phyloP scores from a whole-genome alignment of 192 early-diverging fungal species.

The Entomortierella beljakovae region DNA sequence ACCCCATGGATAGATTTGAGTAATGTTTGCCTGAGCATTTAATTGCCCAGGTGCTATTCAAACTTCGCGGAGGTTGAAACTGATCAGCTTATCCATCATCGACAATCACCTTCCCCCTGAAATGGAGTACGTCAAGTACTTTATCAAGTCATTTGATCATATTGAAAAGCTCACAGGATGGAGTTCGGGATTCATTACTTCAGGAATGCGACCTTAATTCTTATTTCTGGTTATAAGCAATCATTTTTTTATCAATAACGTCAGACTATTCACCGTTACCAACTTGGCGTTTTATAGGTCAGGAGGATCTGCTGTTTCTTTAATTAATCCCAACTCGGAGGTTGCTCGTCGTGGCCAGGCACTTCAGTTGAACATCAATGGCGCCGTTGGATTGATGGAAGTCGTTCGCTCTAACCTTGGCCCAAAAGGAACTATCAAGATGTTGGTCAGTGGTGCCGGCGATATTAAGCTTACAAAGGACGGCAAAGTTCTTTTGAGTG shows the following conservation, averaged over 20 bases:
- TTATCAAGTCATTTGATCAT: no score
- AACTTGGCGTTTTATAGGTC: slow-evolving; percentile 37
- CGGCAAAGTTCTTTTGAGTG: slow-evolving; percentile 97
- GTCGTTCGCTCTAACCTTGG: slow-evolving; percentile 97
- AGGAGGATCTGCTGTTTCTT: slow-evolving; percentile 83
- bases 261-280: neutral
- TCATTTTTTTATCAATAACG: no score
- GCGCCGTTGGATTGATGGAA: slow-evolving; percentile 95
- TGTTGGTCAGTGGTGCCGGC: slow-evolving; percentile 97
- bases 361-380: slow-evolving; percentile 94
- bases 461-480: slow-evolving; percentile 98
- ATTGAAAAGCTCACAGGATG: no score
- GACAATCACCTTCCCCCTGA: neutral
- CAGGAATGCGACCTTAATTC: neutral
- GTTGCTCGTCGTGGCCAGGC: slow-evolving; percentile 98
- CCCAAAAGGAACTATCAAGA: slow-evolving; percentile 98
- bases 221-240: no score
- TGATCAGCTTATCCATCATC: neutral
- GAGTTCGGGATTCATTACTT: neutral
- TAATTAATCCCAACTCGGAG: slow-evolving; percentile 98
- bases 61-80: no score
- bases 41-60: no score
- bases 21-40: no score
- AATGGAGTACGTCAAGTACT: no score
- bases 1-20: no score